Evolutionary conservation across 169 alveolate genomes (phyloP).

Genomic region (Plasmodium sp.): DNA sequence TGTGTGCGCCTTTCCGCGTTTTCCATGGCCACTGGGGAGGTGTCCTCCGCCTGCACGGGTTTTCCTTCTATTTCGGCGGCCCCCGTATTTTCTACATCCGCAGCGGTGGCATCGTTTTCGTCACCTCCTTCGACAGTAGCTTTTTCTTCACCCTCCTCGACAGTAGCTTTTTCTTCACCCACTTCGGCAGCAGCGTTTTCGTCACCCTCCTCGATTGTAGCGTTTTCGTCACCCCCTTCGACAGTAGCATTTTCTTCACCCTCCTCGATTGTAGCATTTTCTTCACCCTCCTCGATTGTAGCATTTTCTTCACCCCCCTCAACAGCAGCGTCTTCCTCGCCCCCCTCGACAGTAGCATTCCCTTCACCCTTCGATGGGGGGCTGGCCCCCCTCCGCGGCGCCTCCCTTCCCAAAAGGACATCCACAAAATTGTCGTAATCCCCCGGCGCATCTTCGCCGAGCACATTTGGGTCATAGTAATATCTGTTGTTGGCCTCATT

Average conservation of each 20-base stretch:
- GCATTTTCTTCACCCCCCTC: not conserved
- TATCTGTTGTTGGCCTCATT: conserved; percentile 38
- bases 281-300: not conserved
- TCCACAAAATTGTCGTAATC: not conserved
- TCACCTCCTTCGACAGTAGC: not conserved
- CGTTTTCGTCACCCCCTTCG: not conserved
- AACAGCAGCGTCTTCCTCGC: not conserved
- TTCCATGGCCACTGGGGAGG: not conserved
- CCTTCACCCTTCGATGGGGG: not conserved
- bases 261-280: not conserved
- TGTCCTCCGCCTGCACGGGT: not conserved
- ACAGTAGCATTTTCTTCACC: not conserved
- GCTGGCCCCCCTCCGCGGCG: not conserved
- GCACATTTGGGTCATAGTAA: conserved; percentile 9
- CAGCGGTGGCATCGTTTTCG: not conserved
- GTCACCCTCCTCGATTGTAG: not conserved
- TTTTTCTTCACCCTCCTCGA: not conserved
- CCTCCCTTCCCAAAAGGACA: not conserved
- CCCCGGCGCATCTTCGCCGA: not conserved
- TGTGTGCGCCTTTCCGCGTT: not conserved
- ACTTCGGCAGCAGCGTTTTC: not conserved
- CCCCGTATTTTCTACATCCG: not conserved
- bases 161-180: not conserved
- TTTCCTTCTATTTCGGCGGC: not conserved
- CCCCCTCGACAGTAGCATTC: not conserved